Evolutionary conservation across 805 yeast species (phyloP).

Genomic region (Teunomyces aglyptinius): DNA sequence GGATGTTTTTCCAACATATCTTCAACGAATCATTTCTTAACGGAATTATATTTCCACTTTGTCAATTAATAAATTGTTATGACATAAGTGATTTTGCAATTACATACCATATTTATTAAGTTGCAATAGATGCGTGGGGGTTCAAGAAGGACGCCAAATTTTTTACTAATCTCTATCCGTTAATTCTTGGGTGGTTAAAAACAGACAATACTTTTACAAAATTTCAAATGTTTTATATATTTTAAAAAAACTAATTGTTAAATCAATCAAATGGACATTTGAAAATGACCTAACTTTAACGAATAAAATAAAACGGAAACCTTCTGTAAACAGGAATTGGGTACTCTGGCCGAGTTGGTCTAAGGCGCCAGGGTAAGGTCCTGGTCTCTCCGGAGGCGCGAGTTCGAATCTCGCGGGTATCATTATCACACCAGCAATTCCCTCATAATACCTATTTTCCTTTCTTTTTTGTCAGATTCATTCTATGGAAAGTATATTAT

Average conservation of each 20-base stretch:
- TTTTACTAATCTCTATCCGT: too few species aligned
- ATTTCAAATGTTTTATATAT: too few species aligned
- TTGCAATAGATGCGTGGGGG: too few species aligned
- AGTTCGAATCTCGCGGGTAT: slow-evolving; percentile 22
- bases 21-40: neutral
- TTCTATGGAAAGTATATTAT: too few species aligned
- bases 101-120: too few species aligned
- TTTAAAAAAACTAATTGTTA: too few species aligned
- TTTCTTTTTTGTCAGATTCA: slow-evolving; percentile 9
- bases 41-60: neutral
- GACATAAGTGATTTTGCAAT: neutral
- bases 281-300: too few species aligned
- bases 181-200: too few species aligned
- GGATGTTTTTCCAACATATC: neutral
- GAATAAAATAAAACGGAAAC: neutral
- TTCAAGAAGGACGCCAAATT: too few species aligned
- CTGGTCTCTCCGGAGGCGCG: slow-evolving; percentile 23
- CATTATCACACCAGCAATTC: slow-evolving; percentile 19
- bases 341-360: slow-evolving; percentile 23
- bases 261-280: too few species aligned
- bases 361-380: slow-evolving; percentile 23
- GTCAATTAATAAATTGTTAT: neutral
- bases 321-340: slow-evolving; percentile 12
- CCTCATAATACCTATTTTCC: slow-evolving; percentile 13
- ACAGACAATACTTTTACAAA: too few species aligned